These are phyloP conservation scores for Yamadazyma insecticola DNA, from an alignment of 805 yeast genomes.

Conservation along the genomic window DNA sequence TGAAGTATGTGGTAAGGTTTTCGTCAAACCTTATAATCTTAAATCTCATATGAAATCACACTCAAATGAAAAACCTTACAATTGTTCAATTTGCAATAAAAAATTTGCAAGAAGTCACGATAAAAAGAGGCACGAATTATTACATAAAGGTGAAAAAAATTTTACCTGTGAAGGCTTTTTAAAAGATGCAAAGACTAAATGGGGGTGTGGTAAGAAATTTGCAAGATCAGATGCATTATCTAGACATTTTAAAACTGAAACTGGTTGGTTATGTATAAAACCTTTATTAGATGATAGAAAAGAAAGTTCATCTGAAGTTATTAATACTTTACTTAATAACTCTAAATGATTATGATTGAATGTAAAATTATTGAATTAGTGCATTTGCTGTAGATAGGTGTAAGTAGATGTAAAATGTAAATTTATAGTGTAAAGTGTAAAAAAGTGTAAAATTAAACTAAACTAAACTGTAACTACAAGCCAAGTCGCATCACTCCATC, in stretches of 20 bases:
- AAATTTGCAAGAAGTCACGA: constrained; percentile 78
- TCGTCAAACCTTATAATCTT: constrained; percentile 46
- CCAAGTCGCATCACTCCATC: no score
- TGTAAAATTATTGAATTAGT: no score
- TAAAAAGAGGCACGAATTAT: constrained; percentile 66
- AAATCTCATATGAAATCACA: constrained; percentile 49
- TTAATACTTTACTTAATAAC: no score
- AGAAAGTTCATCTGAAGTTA: no score
- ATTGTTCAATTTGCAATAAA: constrained; percentile 59
- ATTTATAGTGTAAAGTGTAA: no score
- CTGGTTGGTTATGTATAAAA: constrained; percentile 64
- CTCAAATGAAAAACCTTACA: constrained; percentile 66
- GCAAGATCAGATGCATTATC: constrained; percentile 77
- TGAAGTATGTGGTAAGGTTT: constrained; percentile 39
- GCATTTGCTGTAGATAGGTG: no score
- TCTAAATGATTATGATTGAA: no score
- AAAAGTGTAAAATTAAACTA: no score
- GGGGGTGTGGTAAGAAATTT: constrained; percentile 76
- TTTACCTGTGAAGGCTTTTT: constrained; percentile 63
- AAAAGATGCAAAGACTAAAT: constrained; percentile 50
- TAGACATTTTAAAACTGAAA: constrained; percentile 71
- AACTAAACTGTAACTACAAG: no score
- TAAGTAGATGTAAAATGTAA: no score
- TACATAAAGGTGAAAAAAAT: constrained; percentile 71
- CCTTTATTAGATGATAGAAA: constrained; percentile 66